Evolutionary conservation across 768 basidiomycete species (phyloP).

Genomic region (Hydnomerulius pinastri): DNA sequence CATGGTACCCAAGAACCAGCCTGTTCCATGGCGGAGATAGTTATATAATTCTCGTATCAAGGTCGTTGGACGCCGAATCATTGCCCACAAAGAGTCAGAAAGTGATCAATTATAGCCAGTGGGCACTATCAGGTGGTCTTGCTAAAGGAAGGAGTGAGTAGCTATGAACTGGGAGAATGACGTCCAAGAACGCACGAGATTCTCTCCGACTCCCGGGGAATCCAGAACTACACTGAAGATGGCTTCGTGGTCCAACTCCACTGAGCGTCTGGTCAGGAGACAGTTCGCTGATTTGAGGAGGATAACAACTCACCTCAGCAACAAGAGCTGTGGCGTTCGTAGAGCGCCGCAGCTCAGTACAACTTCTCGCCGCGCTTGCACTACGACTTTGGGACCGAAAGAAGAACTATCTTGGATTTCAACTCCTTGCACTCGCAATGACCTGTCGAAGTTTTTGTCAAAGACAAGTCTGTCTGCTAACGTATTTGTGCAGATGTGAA

Average conservation of each 20-base stretch:
- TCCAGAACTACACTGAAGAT: conserved; percentile 34
- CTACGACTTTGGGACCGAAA: background rate
- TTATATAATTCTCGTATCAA: conserved; percentile 34
- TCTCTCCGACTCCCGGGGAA: conserved; percentile 35
- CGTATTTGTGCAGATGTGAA: conserved; percentile 16
- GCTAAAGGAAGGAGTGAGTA: conserved; percentile 15
- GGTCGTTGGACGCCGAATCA: conserved; percentile 27
- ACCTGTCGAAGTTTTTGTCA: background rate
- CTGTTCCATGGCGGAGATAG: conserved; percentile 36
- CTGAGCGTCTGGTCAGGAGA: conserved; percentile 11
- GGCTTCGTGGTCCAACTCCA: conserved; percentile 46
- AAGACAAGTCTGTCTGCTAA: conserved; percentile 3
- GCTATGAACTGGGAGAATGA: background rate
- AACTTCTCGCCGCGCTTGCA: conserved; percentile 24
- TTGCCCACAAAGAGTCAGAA: conserved; percentile 31
- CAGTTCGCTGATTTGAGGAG: background rate
- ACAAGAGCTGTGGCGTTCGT: conserved; percentile 44
- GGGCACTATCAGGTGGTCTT: conserved; percentile 42
- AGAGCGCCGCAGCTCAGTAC: conserved; percentile 42
- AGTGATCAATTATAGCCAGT: conserved; percentile 35
- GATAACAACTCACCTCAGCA: conserved; percentile 29
- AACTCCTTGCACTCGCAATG: background rate
- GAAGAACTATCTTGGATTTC: background rate
- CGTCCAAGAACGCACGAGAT: conserved; percentile 24
- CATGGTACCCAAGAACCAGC: conserved; percentile 33